Evolutionary conservation across 352 stramenopile species (phyloP), one percentile per base, ranked within the genome.

Genomic region (Thraustochytrium sp.): DNA sequence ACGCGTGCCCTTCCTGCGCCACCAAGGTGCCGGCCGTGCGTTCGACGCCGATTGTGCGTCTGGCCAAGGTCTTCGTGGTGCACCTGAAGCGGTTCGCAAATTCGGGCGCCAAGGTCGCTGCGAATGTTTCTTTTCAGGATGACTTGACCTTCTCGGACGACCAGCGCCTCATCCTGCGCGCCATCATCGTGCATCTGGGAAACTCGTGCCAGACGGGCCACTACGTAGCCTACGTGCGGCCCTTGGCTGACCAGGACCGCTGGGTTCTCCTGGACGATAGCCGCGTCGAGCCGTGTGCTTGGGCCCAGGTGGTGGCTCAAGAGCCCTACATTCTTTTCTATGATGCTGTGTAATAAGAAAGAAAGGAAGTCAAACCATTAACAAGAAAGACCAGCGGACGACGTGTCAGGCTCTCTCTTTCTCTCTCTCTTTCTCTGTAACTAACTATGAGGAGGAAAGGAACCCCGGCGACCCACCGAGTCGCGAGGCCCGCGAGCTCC

Each of bases 321-420:
- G 37, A 75, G 37, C 37, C 62, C 11, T 75, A 75, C 37, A 16
- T 75, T 51, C 34, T 75, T 4, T n/a, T 75, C 44, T 75, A 53
- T 38, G 62, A 75, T n/a, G n/a, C n/a, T n/a, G n/a, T n/a, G n/a
- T n/a, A n/a, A n/a, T n/a, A n/a, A n/a, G n/a, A n/a, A n/a, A n/a
- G n/a, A n/a, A n/a, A 16, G 5, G 42, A 16, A 5, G 42, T 16
- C 42, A 16, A 5, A 49, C 42, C 16, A 5, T 49, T 49, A 16
- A 49, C 42, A 16, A 5, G 5, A 16, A 49, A 16, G 5, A 49
- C 42, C 16, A 16, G 42, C 42, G 16, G 5, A 49, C 16, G 42
- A 49, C 42, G 5, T 5, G 42, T 5, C 16, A 16, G 42, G 42
- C 42, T 16, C 5, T 16, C 42, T 49, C 5, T 49, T 16, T 16